Evolutionary conservation across 1,284 basidiomycete species (phyloP).

Genomic region (Quambalaria eucalypti): DNA sequence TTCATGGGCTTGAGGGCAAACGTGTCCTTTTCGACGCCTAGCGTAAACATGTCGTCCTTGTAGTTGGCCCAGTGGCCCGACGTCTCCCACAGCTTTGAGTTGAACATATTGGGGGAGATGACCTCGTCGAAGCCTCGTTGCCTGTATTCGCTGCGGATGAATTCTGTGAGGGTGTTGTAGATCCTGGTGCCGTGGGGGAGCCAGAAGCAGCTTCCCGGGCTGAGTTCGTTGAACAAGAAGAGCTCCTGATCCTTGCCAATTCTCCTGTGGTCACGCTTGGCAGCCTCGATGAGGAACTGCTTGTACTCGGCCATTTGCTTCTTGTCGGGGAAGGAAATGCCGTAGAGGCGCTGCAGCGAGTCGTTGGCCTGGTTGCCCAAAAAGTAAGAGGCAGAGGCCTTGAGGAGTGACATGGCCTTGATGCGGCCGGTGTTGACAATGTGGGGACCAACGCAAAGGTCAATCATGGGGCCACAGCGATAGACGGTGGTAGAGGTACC

Average conservation of each 20-base stretch:
- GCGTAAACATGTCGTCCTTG: constrained; percentile 84
- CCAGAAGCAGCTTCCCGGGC: constrained; percentile 93
- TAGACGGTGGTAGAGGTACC: constrained; percentile 96
- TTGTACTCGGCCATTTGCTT: constrained; percentile 95
- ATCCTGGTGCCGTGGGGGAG: constrained; percentile 92
- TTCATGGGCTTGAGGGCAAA: constrained; percentile 76
- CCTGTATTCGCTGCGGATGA: constrained; percentile 57
- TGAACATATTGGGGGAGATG: constrained; percentile 96
- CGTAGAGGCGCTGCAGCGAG: constrained; percentile 91
- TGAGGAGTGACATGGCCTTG: constrained; percentile 56
- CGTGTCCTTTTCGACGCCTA: constrained; percentile 82
- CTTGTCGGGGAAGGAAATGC: constrained; percentile 97
- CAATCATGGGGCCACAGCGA: constrained; percentile 96
- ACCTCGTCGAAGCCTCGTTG: constrained; percentile 55
- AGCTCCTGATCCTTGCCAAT: constrained; percentile 65
- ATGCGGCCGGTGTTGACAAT: constrained; percentile 96
- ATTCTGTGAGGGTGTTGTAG: constrained; percentile 85
- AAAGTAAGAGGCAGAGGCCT: constrained; percentile 86
- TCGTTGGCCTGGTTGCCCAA: constrained; percentile 89
- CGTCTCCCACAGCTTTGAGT: constrained; percentile 93
- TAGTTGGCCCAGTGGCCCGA: constrained; percentile 94
- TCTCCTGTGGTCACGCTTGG: constrained; percentile 92
- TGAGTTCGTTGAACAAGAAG: constrained; percentile 96
- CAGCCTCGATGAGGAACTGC: constrained; percentile 87
- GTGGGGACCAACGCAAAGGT: constrained; percentile 93